A percentile compares a stretch with the other conserved stretches of the same genome.
These are phyloP conservation scores for Phanerochaete sordida DNA, from an alignment of 768 basidiomycete genomes.

Conservation along the genomic window DNA sequence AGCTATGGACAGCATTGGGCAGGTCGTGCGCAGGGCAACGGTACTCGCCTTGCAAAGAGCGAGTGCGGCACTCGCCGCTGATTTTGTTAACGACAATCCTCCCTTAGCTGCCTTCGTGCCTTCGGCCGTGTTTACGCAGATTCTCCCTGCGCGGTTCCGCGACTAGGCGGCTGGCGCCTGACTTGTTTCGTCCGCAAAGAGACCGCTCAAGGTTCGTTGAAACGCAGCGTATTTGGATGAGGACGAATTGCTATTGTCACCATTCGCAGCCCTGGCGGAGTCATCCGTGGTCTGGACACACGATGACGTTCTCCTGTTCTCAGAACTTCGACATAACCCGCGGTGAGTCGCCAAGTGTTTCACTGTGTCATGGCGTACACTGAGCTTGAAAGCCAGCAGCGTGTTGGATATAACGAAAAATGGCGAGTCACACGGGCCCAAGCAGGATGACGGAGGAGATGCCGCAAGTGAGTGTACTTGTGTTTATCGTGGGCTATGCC, in stretches of 20 bases:
- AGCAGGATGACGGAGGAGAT: not conserved
- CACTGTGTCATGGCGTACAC: not conserved
- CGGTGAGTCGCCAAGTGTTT: not conserved
- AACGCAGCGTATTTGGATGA: not conserved
- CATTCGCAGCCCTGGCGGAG: not conserved
- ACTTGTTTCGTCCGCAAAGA: no score
- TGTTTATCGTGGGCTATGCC: slow-evolving; percentile 5
- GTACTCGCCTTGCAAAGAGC: no score
- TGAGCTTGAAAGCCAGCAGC: not conserved
- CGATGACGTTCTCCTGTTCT: not conserved
- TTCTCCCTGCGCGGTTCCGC: no score
- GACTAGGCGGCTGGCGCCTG: no score
- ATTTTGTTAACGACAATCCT: no score
- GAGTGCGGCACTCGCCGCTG: no score
- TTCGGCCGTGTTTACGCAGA: no score
- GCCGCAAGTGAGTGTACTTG: not conserved
- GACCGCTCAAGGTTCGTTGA: not conserved
- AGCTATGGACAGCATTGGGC: no score
- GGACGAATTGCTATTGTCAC: not conserved
- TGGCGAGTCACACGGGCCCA: not conserved
- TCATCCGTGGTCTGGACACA: not conserved
- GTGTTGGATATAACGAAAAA: not conserved
- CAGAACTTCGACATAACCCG: not conserved
- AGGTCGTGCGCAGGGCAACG: no score
- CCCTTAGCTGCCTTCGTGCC: no score